Base-by-base conservation (phyloP, 139 green algal species). In the Micromonas pusilla region DNA sequence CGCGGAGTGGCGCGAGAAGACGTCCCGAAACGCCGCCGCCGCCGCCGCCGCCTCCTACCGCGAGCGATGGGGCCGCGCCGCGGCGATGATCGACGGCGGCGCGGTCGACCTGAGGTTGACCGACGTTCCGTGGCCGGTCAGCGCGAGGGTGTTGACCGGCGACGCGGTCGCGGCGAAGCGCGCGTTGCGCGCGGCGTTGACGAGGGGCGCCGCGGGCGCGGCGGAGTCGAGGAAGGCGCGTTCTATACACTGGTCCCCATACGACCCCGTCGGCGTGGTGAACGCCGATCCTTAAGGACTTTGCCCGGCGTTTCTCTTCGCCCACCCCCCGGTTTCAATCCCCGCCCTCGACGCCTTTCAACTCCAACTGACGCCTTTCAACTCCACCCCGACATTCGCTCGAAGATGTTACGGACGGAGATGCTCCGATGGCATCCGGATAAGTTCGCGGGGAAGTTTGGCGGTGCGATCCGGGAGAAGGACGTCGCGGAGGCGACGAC, bases 341-440 rank as follows among this genome's bases (percentile, higher is more conserved):
- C 45, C 45, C 9, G 9, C 45, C 9, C 9, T 9, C 45, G 45
- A 57, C 9, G 9, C 9, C 45, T n/a, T n/a, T n/a, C n/a, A n/a
- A n/a, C n/a, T n/a, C n/a, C n/a, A n/a, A n/a, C n/a, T n/a, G n/a
- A n/a, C n/a, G n/a, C n/a, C n/a, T n/a, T n/a, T n/a, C n/a, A n/a
- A n/a, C n/a, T n/a, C n/a, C n/a, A n/a, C n/a, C n/a, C n/a, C n/a
- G n/a, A n/a, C n/a, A n/a, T 57, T 57, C 45, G 45, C 9, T 57
- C 45, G 45, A 16, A 57, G 45, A 57, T n/a, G n/a, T n/a, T 57
- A 23, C 45, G 45, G 16, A 23, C 45, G 45, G 45, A 57, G 45
- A 57, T 75, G 68, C 3, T 75, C n/a, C 68, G 68, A 38, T 75
- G 68, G 68, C 68, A 75, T 26, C 68, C 68, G 26, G 68, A 75